Evolutionary conservation across 352 stramenopile species (phyloP), one percentile per base, ranked within the genome.

Genomic region (Phytophthora sansomeana): DNA sequence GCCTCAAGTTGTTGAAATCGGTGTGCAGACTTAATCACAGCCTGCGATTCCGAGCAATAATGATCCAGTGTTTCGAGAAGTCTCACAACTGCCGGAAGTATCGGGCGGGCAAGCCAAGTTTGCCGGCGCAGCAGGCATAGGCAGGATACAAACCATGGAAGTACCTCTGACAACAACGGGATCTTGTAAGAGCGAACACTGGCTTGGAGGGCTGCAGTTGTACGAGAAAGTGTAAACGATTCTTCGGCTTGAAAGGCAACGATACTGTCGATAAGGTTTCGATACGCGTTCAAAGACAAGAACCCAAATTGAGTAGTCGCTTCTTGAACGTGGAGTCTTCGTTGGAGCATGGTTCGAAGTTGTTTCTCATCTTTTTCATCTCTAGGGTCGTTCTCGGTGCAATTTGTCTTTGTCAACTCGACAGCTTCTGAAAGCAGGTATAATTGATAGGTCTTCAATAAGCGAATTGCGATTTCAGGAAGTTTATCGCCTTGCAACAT

Each of bases 41-140:
- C 49, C 9, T 87, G 65, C 16, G 85, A 72, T 28, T 90, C 85
- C 1, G 85, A 91, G 57, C 84, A 92, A 49, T 90, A 90, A 19
- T 91, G 83, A 54, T 95, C 83, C 10, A 96, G 38, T 10, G 69
- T 76, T 52, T 80, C 78, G 6, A 93, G 74, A 47, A 96, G 76
- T 24, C 83, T 77, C 30, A 86, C 77, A 13, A 93, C 59, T 16
- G 77, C 76, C 2, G 89, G 87, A 2, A 96, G 64, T 13, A 95
- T 80, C 7, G 84, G 77, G 24, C 83, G 77, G 5, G 84, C 85
- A 4, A 96, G 72, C 89, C 85, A 96, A 1, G 81, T 83, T 58
- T 96, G 89, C 0, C 89, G 87, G 4, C 87, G 80, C 46, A 96
- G 58, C n/a, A 96, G 66, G 51, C 89, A 94, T 54, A 94, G 54